These are phyloP conservation scores for Anethum foeniculum DNA, from an alignment of 140 eudicot species.

Conservation along the genomic window DNA sequence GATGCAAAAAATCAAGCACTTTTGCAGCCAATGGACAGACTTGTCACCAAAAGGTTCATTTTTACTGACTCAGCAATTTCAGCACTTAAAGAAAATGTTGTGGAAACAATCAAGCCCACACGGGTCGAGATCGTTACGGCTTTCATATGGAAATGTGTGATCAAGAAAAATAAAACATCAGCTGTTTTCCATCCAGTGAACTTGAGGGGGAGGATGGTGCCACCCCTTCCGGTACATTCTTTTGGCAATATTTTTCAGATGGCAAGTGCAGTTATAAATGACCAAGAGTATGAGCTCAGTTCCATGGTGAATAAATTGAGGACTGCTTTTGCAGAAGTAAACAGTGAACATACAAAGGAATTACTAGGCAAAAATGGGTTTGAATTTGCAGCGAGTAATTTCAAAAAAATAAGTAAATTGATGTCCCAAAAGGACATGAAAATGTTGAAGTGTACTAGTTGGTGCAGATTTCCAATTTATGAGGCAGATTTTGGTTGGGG, in stretches of 20 bases:
- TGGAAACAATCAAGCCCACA: constrained; percentile 26
- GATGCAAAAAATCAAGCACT: constrained; percentile 21
- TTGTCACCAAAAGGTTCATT: constrained; percentile 36
- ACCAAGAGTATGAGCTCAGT: constrained; percentile 2
- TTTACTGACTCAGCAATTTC: constrained; percentile 38
- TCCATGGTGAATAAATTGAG: constrained; percentile 32
- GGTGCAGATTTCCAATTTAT: constrained; percentile 38
- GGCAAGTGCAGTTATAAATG: constrained; percentile 25
- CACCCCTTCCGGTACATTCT: constrained; percentile 23
- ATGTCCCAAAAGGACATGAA: constrained; percentile 21
- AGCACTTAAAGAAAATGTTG: constrained; percentile 21
- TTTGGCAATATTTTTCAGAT: constrained; percentile 50
- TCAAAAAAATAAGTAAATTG: constrained; percentile 18
- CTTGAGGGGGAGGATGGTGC: constrained; percentile 37
- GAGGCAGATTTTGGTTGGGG: constrained; percentile 69
- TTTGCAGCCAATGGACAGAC: constrained; percentile 12
- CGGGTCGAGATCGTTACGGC: constrained; percentile 58
- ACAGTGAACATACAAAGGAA: constrained; percentile 19
- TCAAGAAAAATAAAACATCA: constrained; percentile 22
- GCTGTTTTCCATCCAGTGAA: constrained; percentile 37
- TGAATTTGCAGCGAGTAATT: constrained; percentile 28
- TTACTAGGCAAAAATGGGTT: constrained; percentile 35
- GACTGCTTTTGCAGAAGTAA: constrained; percentile 30
- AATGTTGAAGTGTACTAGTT: constrained; percentile 42
- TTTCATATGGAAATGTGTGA: constrained; percentile 44